Conservation (phyloP, 805 yeast genomes). For the Spathaspora girioi region DNA sequence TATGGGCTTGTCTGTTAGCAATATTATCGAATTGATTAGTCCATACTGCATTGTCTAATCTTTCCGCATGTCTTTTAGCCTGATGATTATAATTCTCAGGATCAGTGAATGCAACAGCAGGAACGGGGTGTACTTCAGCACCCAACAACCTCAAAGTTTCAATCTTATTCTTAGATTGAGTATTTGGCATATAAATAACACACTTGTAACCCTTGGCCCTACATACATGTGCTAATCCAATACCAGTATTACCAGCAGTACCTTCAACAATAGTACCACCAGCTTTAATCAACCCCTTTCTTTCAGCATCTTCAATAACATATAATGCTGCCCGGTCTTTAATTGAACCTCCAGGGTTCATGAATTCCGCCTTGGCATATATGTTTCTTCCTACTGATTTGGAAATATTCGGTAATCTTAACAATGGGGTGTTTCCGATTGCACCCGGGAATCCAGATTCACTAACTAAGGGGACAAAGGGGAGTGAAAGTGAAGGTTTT, state of each 20-base stretch:
- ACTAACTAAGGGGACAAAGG: constrained; percentile 64
- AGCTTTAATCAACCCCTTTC: constrained; percentile 54
- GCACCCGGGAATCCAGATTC: constrained; percentile 73
- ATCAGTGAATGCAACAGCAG: constrained; percentile 77
- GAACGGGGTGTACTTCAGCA: constrained; percentile 85
- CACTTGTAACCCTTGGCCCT: constrained; percentile 80
- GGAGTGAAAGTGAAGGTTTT: constrained; percentile 19
- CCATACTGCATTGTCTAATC: constrained; percentile 79
- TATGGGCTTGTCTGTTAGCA: constrained; percentile 87
- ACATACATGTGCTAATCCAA: constrained; percentile 80
- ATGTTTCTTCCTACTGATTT: constrained; percentile 35
- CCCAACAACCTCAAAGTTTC: constrained; percentile 73
- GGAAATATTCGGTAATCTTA: constrained; percentile 32
- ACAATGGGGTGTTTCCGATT: constrained; percentile 89
- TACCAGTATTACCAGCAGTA: constrained; percentile 96
- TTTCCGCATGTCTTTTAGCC: constrained; percentile 80
- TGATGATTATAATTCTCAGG: constrained; percentile 86
- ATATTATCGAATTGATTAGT: constrained; percentile 86
- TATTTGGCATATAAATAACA: constrained; percentile 87
- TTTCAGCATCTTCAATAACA: constrained; percentile 76
- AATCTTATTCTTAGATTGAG: constrained; percentile 78
- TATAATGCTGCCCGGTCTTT: constrained; percentile 87
- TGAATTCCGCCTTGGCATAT: constrained; percentile 87
- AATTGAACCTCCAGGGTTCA: constrained; percentile 93
- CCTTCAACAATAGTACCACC: constrained; percentile 92